Base-by-base conservation (phyloP, 2,329 filamentous ascomycete genomes). In the Fusarium tuaranense region DNA sequence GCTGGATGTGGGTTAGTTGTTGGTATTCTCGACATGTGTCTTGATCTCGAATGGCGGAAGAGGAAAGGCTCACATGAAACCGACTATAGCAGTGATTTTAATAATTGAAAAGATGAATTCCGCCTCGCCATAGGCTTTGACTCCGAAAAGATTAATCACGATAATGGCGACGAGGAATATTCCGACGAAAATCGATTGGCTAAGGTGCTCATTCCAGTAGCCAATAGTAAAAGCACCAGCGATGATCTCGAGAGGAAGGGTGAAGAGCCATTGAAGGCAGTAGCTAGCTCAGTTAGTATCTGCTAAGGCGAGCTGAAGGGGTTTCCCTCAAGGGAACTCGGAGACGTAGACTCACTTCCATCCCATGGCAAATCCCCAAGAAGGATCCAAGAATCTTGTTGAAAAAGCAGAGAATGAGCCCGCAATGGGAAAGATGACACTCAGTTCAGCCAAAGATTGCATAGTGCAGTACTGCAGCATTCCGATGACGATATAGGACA, bases 351-450 rank as follows among this genome's bases (percentile, higher is more conserved):
- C 90, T 82, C 82, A 94, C 88, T 97, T 97, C 95, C 95, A 97
- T 12, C 95, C 95, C 94, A 98, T 97, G 36, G 95, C 94, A 80
- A 97, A 97, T 0, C 95, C 95, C 95, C 95, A 98, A 0, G 95
- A 95, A 0, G 95, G 96, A 80, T 98, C 95, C 14, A 98, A 83
- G 79, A 98, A 98, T 16, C 96, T 91, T 14, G 95, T 98, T 20
- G 95, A 97, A 83, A 95, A 98, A 8, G 95, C 93, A 0, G 95
- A 94, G 81, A 98, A 98, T 2, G 95, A 97, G 62, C 96, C 96
- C n/a, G 95, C 94, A 25, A 98, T 93, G 2, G 96, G 96, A 78
- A 97, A 98, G 12, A 95, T 84, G 8, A 98, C 95, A 18, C 95
- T 94, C 82, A 98, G 90, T 83, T 98, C 96, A 66, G 95, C 96